Evolutionary conservation across 1,284 basidiomycete genomes (phyloP), one percentile per base, ranked within the genome.

Genomic region (Rhodotorula sp.): DNA sequence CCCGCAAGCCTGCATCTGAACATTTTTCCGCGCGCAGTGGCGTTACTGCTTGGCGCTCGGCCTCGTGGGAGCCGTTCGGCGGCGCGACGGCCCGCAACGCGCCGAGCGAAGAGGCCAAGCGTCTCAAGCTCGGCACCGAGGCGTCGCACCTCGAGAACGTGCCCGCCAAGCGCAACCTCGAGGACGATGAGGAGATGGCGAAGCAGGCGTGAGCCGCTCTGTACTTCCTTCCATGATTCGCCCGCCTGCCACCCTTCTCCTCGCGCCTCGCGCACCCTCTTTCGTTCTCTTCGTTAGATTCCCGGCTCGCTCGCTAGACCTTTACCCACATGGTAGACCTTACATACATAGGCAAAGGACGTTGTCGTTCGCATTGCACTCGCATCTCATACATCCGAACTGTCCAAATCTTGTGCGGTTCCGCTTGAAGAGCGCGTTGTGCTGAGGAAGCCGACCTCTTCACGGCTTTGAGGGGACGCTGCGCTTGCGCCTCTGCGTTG

Each of bases 1-100:
- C 21, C n/a, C n/a, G n/a, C n/a, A n/a, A n/a, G n/a, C n/a, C n/a
- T n/a, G n/a, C n/a, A n/a, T 17, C 51, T 15, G 5, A 27, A 2
- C 50, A 15, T 19, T n/a, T 32, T 6, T 29, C 3, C 12, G 4
- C n/a, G 29, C 21, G n/a, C 50, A 62, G 61, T n/a, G 55, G 69
- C 36, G 78, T 78, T 2, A 81, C 82, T 39, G 82, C 82, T 6
- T 82, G 78, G 79, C 67, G 77, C 59, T 80, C 81, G 68, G 44
- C 65, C 25, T 57, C 36, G 25, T 73, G 72, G 72, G 56, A 34
- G 21, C 72, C 72, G 4, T 73, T 70, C 66, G 71, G 66, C 27
- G 66, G 66, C 32, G 66, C 55, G 6, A 67, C 66, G 29, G 9
- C 2, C 10, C 57, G 64, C 51, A 73, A 73, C 68, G 51, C 55